Percentiles rank a stretch among this genome's conserved stretches.
These are phyloP conservation scores for Naganishia liquefaciens DNA, from an alignment of 1,284 basidiomycete species.

Conservation along the genomic window DNA sequence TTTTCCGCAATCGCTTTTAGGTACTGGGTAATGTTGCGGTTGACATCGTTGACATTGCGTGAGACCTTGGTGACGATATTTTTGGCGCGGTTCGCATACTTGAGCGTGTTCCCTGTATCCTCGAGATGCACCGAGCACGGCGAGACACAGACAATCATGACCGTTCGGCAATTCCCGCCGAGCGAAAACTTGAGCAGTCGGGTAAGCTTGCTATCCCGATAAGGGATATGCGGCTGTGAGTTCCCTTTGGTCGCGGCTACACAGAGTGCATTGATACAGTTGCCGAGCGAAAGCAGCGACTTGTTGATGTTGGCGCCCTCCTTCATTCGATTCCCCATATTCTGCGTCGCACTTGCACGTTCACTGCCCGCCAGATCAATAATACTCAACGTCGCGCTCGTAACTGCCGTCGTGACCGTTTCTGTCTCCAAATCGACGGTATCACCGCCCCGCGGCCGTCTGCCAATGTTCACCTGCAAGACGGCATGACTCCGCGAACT, in stretches of 20 bases:
- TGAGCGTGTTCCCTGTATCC: constrained; percentile 93
- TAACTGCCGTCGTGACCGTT: constrained; percentile 66
- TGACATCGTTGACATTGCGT: constrained; percentile 87
- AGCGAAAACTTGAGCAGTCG: constrained; percentile 93
- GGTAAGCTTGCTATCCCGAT: constrained; percentile 94
- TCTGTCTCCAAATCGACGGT: constrained; percentile 45
- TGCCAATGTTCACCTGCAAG: constrained; percentile 85
- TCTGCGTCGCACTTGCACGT: constrained; percentile 86
- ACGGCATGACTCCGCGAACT: constrained; percentile 96
- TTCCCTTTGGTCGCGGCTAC: constrained; percentile 67
- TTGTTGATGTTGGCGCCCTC: constrained; percentile 98
- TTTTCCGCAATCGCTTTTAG: constrained; percentile 83
- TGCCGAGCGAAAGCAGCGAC: constrained; percentile 88
- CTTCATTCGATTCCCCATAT: constrained; percentile 96
- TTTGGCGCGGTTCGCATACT: constrained; percentile 93
- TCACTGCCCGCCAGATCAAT: constrained; percentile 96
- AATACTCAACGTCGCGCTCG: constrained; percentile 86
- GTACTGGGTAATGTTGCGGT: constrained; percentile 88
- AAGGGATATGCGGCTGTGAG: constrained; percentile 74
- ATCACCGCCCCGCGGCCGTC: constrained; percentile 61
- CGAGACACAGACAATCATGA: constrained; percentile 95
- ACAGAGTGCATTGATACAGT: constrained; percentile 95
- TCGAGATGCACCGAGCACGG: constrained; percentile 93
- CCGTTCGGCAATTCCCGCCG: constrained; percentile 95
- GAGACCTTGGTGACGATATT: constrained; percentile 92